Evolutionary conservation across 805 yeast genomes (phyloP), one percentile per base, ranked within the genome.

Genomic region (Wickerhamomyces sydowiorum): DNA sequence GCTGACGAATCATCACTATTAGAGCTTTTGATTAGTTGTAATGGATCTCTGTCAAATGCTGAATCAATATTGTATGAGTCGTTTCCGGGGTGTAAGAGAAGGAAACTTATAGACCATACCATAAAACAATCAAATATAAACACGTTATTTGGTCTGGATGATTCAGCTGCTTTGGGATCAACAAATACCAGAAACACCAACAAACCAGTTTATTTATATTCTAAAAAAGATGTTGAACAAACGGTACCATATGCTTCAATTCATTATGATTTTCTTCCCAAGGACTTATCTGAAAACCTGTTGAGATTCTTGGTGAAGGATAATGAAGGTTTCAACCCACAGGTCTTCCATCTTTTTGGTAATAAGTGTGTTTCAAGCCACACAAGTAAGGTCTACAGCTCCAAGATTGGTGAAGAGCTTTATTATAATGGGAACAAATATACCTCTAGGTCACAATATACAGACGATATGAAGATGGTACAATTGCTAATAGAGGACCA

Each of bases 361-460:
- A 75, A 80, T 15, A 58, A 67, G 39, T 83, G 86, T 39, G 55
- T 53, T 7, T 77, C 90, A 2, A 74, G 76, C n/a, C 88, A 81
- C 54, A 56, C 62, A 6, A 62, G 76, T 2, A 66, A 69, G 4
- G 35, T 65, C 9, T 75, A 68, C 50, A 50, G 65, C 1, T 50
- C 53, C 25, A 41, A 39, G 17, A 36, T 19, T 18, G 48, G 3
- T 39, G 62, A 27, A 5, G 48, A 42, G 7, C 44, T 57, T 50
- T 52, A 41, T 39, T 71, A 69, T 51, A 70, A 79, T 46, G 84
- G 82, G 2, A 49, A 52, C n/a, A 39, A 49, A 1, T 54, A 60
- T 1, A 51, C 48, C 2, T 50, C 61, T 12, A 45, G 61, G 3
- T 48, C 56, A 7, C 42, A 47, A 8, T 80, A 72, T 52, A 62